Percentiles rank a stretch among this genome's conserved stretches.
These are phyloP conservation scores for Fusarium drepaniforme DNA, from an alignment of 2,329 filamentous ascomycete genomes.

Conservation along the genomic window DNA sequence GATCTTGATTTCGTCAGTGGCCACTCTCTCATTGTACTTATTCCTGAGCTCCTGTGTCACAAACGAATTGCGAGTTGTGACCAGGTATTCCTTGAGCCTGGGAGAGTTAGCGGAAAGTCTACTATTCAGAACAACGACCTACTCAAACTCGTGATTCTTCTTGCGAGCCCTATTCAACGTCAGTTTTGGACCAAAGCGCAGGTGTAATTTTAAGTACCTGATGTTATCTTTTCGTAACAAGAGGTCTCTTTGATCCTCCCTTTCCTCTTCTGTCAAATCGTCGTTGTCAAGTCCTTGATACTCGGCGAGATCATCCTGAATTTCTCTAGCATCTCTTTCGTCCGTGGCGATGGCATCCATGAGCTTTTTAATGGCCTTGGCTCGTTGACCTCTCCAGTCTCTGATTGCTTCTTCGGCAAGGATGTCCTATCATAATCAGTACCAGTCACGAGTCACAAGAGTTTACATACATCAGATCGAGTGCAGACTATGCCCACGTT, in stretches of 20 bases:
- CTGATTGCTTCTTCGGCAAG: conserved; percentile 47
- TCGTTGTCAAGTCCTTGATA: background rate
- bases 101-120: background rate
- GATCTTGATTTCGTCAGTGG: conserved; percentile 44
- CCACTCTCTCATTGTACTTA: conserved; percentile 45
- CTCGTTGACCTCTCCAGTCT: conserved; percentile 46
- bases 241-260: background rate
- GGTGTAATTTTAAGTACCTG: background rate
- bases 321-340: conserved; percentile 6
- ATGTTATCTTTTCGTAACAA: background rate
- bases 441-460: rapidly evolving
- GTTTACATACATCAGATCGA: conserved; percentile 52
- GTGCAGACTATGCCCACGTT: conserved; percentile 60
- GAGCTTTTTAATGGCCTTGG: conserved; percentile 31
- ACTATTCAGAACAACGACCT: too few relatives aligned
- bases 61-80: conserved; percentile 53
- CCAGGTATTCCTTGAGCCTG: conserved; percentile 50
- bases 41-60: conserved; percentile 46
- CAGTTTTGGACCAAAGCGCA: background rate
- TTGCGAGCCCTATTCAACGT: conserved; percentile 19
- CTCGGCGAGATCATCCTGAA: conserved; percentile 30
- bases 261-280: conserved; percentile 25
- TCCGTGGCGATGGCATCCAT: conserved; percentile 20
- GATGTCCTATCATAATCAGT: conserved; percentile 41
- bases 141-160: conserved; percentile 40